Evolutionary conservation across 78 protist genomes (phyloP).

Genomic region (Emiliania huxleyi): DNA sequence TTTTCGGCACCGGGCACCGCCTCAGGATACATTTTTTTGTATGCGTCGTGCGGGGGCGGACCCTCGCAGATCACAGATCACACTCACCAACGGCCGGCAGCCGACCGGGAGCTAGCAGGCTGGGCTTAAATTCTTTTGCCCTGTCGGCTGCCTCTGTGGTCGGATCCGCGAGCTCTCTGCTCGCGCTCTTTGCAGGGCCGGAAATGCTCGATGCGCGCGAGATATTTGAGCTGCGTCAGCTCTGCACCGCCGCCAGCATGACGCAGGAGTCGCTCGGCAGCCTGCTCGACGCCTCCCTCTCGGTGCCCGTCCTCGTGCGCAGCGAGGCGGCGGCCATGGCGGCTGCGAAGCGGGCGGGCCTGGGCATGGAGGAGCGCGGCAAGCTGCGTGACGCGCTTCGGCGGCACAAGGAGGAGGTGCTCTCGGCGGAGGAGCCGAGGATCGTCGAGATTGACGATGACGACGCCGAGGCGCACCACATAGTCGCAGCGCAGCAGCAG

Average conservation of each 20-base stretch:
- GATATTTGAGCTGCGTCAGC: background rate
- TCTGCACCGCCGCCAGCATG: background rate
- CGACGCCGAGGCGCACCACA: background rate
- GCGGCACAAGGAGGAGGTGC: background rate
- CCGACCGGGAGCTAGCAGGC: too few species aligned
- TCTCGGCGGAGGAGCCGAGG: background rate
- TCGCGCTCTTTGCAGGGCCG: too few species aligned
- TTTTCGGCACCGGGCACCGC: too few species aligned
- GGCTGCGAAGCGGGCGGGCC: background rate
- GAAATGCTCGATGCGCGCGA: background rate
- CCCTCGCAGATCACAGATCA: too few species aligned
- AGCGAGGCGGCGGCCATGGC: slow-evolving; percentile 16
- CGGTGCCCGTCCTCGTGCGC: background rate
- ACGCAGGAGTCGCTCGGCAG: background rate
- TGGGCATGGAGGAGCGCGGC: background rate
- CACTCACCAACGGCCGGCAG: too few species aligned
- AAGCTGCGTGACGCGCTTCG: background rate
- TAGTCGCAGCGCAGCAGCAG: background rate
- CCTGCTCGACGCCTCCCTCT: background rate
- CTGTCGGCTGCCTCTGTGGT: too few species aligned
- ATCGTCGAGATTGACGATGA: slow-evolving; percentile 19
- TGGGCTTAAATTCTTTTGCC: too few species aligned
- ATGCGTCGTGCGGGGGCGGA: too few species aligned
- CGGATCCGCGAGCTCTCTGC: too few species aligned
- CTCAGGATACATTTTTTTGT: too few species aligned